Evolutionary conservation across 2,329 filamentous ascomycete genomes (phyloP), one percentile per base, ranked within the genome.

Genomic region (Hypomyces perniciosus): DNA sequence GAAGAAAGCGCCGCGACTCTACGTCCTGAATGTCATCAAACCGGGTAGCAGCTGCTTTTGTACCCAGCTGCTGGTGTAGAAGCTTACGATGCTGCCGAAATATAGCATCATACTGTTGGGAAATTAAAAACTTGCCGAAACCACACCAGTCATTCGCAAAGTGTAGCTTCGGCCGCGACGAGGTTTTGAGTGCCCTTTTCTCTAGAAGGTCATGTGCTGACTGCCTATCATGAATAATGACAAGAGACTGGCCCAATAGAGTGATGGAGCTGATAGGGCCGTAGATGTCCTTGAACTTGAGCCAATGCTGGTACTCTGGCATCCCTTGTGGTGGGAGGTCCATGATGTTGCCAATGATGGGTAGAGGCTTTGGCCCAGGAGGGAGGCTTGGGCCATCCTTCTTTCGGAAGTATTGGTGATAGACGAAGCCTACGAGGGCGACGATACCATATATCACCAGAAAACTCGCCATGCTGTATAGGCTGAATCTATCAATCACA

Each of bases 201-300:
- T 66, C 66, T 28, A 73, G 53, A 6, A 73, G 57, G 5, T 70
- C 64, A 5, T 60, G 48, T 1, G 68, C 67, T 8, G 67, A 52
- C 7, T 65, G 54, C 46, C 59, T 55, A 50, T 70, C 68, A 48
- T 73, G 65, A 1, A 74, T 45, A 27, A 74, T 56, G 38, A 75
- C 54, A 12, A 73, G 56, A 2, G 68, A 69, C 49, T 63, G 61
- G 55, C 67, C 51, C 41, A 55, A 44, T 2, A 55, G 28, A 6
- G 38, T 31, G 13, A 55, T 12, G 28, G 54, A 55, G 43, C 65
- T 60, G 26, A 60, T 50, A 1, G 58, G 57, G 1, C 62, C 62
- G 29, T 64, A 65, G 58, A 1, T 64, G 20, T 20, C 20, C 20
- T 20, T 20, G 20, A 20, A 20, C 20, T 20, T 20, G 20, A 20